Percentiles rank a stretch among this genome's conserved stretches.
Conservation (phyloP, 1,139 yeast genomes). For the Zygosaccharomyces sapae region DNA sequence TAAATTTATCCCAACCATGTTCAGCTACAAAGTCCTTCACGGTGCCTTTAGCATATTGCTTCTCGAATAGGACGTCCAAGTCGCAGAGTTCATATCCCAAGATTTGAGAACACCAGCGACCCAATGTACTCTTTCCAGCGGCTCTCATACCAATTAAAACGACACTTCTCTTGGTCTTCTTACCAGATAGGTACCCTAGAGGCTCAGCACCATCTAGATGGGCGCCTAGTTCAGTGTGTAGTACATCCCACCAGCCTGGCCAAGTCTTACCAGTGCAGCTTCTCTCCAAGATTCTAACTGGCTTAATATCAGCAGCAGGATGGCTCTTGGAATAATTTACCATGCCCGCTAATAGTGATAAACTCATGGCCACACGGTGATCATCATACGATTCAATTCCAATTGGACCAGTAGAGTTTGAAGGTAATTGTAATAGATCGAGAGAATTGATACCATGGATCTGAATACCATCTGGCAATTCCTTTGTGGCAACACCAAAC, state of each 20-base stretch:
- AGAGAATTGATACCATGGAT: conserved; percentile 61
- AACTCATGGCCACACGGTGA: conserved; percentile 97
- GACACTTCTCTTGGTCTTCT: conserved; percentile 45
- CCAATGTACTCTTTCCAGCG: conserved; percentile 88
- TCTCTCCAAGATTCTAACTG: conserved; percentile 78
- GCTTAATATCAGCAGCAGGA: conserved; percentile 46
- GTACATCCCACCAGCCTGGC: conserved; percentile 99
- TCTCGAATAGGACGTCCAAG: conserved; percentile 69
- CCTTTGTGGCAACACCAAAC: conserved; percentile 82
- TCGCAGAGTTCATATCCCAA: conserved; percentile 74
- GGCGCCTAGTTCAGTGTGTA: conserved; percentile 65
- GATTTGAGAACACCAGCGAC: conserved; percentile 71
- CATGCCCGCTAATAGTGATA: conserved; percentile 71
- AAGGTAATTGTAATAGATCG: conserved; percentile 47
- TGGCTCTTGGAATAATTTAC: conserved; percentile 27
- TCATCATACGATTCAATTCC: conserved; percentile 86
- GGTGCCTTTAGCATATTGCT: conserved; percentile 44
- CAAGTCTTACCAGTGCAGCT: conserved; percentile 95
- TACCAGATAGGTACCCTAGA: conserved; percentile 16
- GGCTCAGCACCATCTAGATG: conserved; percentile 66
- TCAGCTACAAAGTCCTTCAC: conserved; percentile 65
- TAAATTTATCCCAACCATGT: conserved; percentile 83
- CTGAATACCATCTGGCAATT: conserved; percentile 88
- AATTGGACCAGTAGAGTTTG: conserved; percentile 41
- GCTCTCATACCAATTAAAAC: conserved; percentile 97